Evolutionary conservation across 768 basidiomycete genomes (phyloP), one percentile per base, ranked within the genome.

Genomic region (Naganishia vaughanmartiniae): DNA sequence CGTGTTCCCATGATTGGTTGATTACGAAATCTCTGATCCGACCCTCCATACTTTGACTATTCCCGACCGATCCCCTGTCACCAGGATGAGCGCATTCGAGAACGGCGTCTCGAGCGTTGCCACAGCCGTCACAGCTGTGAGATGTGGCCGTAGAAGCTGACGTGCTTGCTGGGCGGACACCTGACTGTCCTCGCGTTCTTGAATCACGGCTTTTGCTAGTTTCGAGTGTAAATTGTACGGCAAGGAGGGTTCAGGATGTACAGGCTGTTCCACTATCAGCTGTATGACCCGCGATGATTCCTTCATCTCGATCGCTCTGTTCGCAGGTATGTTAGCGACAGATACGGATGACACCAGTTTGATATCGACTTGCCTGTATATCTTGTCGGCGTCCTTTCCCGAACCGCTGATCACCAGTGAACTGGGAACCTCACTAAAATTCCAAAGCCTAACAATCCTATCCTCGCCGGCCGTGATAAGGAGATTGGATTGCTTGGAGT

Each of bases 391-490:
- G 65, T 93, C 93, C 24, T 84, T 84, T 73, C 91, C 91, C 1
- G 86, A 82, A 1, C 92, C 91, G 78, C 89, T 92, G 67, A 98
- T 82, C 24, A 97, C 85, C 0, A 86, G 84, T 14, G 93, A 92
- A 34, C 88, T 86, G 69, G 90, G 88, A 31, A 88, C 79, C 74
- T 85, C 87, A 10, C 84, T 86, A 70, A 96, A 78, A 80, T 98
- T 93, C 93, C 93, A 97, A 73, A 92, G 84, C 30, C 92, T 85
- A 48, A 99, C 84, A 74, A 88, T 89, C 58, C 89, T 86, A 81
- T 99, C 96, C 75, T 94, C 91, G 0, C 93, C 95, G 0, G 92
- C 95, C 28, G 87, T 92, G 33, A 97, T 82, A 80, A 95, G 90
- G 92, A 39, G 86, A 83, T 79, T 76, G 42, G 79, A 80, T 28